phyloP scores from a whole-genome alignment of 352 stramenopile genomes.

The Phytopythium boreale region DNA sequence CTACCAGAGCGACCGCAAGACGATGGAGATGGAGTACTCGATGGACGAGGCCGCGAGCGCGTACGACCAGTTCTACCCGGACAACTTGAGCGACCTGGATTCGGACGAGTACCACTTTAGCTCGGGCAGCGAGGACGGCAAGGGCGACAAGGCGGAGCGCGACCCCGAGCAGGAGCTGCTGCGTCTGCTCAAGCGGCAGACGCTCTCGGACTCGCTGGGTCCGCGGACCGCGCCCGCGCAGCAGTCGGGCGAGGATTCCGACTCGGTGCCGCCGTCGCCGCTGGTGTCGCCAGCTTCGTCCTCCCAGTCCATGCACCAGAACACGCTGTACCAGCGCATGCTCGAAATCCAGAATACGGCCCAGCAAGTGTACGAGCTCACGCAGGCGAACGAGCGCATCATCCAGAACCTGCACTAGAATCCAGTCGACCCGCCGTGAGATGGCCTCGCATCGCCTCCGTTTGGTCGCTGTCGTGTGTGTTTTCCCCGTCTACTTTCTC shows the following conservation, averaged over 20 bases:
- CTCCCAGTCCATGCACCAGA: conserved; percentile 1
- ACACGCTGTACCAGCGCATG: conserved; percentile 7
- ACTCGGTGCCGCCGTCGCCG: no score
- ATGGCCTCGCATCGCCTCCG: no score
- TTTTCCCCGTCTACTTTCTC: no score
- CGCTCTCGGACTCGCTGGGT: background rate
- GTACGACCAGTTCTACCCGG: conserved; percentile 22
- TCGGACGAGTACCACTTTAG: conserved; percentile 16
- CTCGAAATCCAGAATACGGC: conserved; percentile 9
- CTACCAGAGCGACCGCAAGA: conserved; percentile 11
- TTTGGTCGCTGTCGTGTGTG: no score
- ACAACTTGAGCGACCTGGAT: conserved; percentile 15
- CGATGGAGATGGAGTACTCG: conserved; percentile 21
- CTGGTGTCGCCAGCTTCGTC: no score
- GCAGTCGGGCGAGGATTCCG: background rate
- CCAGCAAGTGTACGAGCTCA: conserved; percentile 8
- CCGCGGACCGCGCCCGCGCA: background rate
- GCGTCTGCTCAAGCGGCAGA: background rate
- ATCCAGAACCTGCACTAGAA: conserved; percentile 3
- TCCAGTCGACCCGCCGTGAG: no score
- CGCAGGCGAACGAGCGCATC: conserved; percentile 8
- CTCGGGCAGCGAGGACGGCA: conserved; percentile 16
- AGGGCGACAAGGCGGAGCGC: conserved; percentile 10
- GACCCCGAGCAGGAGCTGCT: conserved; percentile 16
- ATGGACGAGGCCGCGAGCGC: background rate